A percentile compares a stretch with the other conserved stretches of the same genome.
Conservation (phyloP, 176 grass and related monocot genomes). For the Aegilops tauschii region DNA sequence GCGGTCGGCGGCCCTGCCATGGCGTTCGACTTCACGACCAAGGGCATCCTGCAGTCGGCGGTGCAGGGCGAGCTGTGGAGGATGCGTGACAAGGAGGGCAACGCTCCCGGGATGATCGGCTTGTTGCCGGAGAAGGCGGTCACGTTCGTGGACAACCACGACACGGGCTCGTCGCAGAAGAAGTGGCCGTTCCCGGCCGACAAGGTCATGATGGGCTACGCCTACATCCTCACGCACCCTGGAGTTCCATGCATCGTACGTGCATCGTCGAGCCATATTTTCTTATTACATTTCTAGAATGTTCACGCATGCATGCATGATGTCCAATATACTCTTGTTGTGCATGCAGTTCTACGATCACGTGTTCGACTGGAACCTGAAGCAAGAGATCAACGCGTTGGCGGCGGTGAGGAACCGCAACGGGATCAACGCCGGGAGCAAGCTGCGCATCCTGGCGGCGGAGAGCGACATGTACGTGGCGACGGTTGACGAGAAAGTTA, state of each 20-base stretch:
- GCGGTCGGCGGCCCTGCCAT: conserved; percentile 50
- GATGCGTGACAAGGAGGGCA: conserved; percentile 64
- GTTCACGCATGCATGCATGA: no score
- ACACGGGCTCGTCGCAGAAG: conserved; percentile 43
- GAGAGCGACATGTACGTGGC: conserved; percentile 63
- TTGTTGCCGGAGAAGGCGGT: conserved; percentile 78
- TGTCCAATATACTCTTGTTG: no score
- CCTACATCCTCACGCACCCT: conserved; percentile 1
- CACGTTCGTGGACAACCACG: conserved; percentile 91
- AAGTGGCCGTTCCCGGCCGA: no score
- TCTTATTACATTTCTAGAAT: no score
- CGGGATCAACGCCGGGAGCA: conserved; percentile 49
- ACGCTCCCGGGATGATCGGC: conserved; percentile 71
- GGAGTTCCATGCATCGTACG: conserved; percentile 80
- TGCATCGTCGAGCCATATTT: no score
- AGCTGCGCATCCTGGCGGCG: conserved; percentile 51
- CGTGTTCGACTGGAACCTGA: conserved; percentile 75
- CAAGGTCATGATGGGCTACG: no score
- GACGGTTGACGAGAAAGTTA: conserved; percentile 60
- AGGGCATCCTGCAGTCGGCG: conserved; percentile 64
- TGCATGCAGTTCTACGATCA: conserved; percentile 80
- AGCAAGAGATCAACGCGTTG: conserved; percentile 50
- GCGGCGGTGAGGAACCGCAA: conserved; percentile 49
- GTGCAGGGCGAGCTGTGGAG: conserved; percentile 77
- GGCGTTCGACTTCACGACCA: conserved; percentile 91